Percentiles rank a stretch among this genome's conserved stretches.
Evolutionary conservation across 371 early-diverging fungal genomes (phyloP).

Genomic region (Choanephora cucurbitarum): DNA sequence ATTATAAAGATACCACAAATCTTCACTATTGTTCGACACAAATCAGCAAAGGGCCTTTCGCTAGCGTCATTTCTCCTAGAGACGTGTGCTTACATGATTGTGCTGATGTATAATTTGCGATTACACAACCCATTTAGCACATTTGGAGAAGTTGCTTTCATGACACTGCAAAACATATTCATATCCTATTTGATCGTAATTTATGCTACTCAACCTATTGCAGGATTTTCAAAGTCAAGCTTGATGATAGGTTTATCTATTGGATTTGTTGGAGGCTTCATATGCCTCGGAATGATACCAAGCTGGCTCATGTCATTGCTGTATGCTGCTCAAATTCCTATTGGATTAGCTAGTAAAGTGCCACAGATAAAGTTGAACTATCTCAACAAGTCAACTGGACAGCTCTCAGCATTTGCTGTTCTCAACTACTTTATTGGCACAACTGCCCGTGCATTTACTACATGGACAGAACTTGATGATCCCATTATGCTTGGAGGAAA

Average conservation of each 20-base stretch:
- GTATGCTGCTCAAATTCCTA: conserved; percentile 81
- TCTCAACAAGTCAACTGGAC: conserved; percentile 81
- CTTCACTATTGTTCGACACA: conserved; percentile 76
- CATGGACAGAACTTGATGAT: conserved; percentile 87
- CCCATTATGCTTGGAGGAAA: conserved; percentile 70
- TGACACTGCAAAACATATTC: conserved; percentile 76
- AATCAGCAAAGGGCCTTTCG: conserved; percentile 82
- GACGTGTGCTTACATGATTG: conserved; percentile 75
- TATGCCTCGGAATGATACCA: conserved; percentile 32
- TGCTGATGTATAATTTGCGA: conserved; percentile 84
- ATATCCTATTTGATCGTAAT: conserved; percentile 70
- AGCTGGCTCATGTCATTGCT: conserved; percentile 56
- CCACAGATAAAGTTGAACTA: conserved; percentile 89
- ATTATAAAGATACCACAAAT: conserved; percentile 97
- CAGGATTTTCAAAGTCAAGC: not conserved
- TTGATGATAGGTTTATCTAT: not conserved
- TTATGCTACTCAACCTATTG: conserved; percentile 33
- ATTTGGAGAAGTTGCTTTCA: conserved; percentile 83
- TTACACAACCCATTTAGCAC: conserved; percentile 87
- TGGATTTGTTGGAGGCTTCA: not conserved
- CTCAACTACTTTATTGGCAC: conserved; percentile 85
- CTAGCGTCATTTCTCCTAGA: conserved; percentile 82
- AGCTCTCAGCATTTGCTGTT: conserved; percentile 86
- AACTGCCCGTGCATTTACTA: conserved; percentile 89
- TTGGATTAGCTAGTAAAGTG: conserved; percentile 76